Percentiles rank a stretch among this genome's conserved stretches.
These are phyloP conservation scores for Syzygium malaccense DNA, from an alignment of 441 rosid species.

Conservation along the genomic window DNA sequence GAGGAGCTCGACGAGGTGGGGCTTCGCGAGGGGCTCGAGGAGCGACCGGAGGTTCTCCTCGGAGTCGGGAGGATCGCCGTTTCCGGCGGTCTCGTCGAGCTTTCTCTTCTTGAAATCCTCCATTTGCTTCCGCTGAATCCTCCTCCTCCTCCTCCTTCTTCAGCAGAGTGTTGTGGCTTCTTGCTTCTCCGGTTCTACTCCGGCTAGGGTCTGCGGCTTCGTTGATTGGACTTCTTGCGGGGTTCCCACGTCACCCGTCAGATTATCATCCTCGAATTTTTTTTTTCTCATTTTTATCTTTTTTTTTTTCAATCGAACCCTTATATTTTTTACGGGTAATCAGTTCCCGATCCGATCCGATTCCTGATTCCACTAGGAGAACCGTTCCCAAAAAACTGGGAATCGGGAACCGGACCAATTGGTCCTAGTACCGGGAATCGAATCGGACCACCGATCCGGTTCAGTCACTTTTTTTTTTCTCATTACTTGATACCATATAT, in stretches of 20 bases:
- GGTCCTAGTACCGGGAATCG: too few relatives aligned
- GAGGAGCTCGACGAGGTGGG: constrained; percentile 8
- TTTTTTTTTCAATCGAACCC: background rate
- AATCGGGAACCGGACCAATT: too few relatives aligned
- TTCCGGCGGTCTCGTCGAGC: background rate
- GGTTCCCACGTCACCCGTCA: background rate
- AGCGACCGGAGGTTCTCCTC: background rate
- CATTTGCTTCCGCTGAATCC: background rate
- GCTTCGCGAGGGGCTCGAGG: background rate
- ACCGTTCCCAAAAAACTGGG: too few relatives aligned
- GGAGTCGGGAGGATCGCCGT: background rate
- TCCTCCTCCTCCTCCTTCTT: background rate
- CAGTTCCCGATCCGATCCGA: too few relatives aligned
- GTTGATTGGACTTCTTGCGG: background rate
- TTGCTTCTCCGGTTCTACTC: background rate
- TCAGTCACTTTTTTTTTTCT: too few relatives aligned
- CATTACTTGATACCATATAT: too few relatives aligned
- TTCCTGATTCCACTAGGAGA: too few relatives aligned
- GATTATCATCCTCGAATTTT: background rate
- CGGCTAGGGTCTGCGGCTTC: background rate
- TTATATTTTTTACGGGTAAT: too few relatives aligned
- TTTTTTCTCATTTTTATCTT: background rate
- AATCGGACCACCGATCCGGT: too few relatives aligned
- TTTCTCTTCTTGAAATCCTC: constrained; percentile 2
- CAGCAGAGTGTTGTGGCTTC: background rate